A percentile compares a stretch with the other conserved stretches of the same genome.
Evolutionary conservation across 2,329 filamentous ascomycete species (phyloP).

Genomic region (Phialophora expanda): DNA sequence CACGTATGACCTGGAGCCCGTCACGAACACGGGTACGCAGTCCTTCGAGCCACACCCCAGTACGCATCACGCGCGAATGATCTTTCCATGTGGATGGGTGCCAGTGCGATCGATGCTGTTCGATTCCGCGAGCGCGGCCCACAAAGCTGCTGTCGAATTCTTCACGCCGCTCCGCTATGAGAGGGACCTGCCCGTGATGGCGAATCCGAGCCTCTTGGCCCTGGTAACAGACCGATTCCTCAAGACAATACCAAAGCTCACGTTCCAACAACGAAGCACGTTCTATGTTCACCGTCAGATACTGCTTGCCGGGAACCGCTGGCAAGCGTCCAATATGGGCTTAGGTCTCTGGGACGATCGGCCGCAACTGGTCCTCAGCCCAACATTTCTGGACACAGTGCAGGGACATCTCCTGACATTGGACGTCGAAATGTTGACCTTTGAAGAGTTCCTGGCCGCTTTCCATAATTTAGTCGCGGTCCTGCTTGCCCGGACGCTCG

Average conservation of each 20-base stretch:
- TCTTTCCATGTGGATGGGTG: conserved; percentile 18
- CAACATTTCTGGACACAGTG: conserved; percentile 1
- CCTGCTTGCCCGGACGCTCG: conserved; percentile 19
- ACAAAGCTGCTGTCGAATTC: conserved; percentile 25
- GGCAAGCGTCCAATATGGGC: too few relatives aligned
- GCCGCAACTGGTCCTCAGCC: background rate
- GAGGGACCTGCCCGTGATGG: conserved; percentile 17
- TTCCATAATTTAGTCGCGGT: conserved; percentile 32
- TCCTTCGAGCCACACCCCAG: background rate
- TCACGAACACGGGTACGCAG: conserved; percentile 16
- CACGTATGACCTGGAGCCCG: conserved; percentile 48
- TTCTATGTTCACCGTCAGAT: conserved; percentile 31
- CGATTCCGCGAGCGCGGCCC: conserved; percentile 30
- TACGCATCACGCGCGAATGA: background rate
- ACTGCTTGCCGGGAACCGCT: conserved; percentile 7
- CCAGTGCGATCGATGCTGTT: conserved; percentile 24
- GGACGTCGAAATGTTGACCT: conserved; percentile 17
- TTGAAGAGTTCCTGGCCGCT: conserved; percentile 23
- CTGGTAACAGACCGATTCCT: conserved; percentile 24
- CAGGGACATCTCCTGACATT: conserved; percentile 16
- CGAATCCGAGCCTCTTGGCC: conserved; percentile 17
- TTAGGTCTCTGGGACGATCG: background rate
- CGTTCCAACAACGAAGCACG: conserved; percentile 29
- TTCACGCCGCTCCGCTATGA: conserved; percentile 20
- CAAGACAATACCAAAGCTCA: conserved; percentile 25